Evolutionary conservation across 306 rosid species (phyloP).

Genomic region (Rosa persica): DNA sequence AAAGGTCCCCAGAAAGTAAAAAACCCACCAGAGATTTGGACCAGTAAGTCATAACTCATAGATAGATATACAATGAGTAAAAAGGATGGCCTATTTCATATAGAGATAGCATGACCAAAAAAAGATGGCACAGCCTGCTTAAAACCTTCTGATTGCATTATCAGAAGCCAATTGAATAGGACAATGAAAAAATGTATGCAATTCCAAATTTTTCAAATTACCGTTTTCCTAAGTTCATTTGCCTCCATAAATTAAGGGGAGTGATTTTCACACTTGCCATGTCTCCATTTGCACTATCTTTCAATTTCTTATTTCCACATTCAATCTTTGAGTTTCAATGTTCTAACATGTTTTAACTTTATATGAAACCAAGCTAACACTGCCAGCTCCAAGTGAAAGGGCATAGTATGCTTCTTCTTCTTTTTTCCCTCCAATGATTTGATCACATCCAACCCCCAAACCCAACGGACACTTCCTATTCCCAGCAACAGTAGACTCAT

Average conservation of each 20-base stretch:
- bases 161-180: background rate
- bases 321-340: background rate
- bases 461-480: background rate
- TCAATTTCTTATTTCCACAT: background rate
- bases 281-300: background rate
- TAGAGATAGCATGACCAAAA: background rate
- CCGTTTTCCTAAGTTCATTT: background rate
- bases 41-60: background rate
- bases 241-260: background rate
- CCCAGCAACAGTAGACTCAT: background rate
- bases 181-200: background rate
- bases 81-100: background rate
- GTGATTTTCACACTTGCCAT: background rate
- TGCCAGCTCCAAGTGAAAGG: background rate
- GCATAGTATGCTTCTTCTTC: background rate
- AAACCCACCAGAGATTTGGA: background rate
- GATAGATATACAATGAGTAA: background rate
- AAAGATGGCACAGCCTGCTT: background rate
- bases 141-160: background rate
- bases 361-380: background rate
- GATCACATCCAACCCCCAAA: background rate
- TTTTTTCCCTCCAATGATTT: background rate
- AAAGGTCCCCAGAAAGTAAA: background rate
- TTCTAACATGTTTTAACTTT: background rate
- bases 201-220: background rate